Evolutionary conservation across 2,329 filamentous ascomycete genomes (phyloP), one percentile per base, ranked within the genome.

Genomic region (Lachnellula occidentalis): DNA sequence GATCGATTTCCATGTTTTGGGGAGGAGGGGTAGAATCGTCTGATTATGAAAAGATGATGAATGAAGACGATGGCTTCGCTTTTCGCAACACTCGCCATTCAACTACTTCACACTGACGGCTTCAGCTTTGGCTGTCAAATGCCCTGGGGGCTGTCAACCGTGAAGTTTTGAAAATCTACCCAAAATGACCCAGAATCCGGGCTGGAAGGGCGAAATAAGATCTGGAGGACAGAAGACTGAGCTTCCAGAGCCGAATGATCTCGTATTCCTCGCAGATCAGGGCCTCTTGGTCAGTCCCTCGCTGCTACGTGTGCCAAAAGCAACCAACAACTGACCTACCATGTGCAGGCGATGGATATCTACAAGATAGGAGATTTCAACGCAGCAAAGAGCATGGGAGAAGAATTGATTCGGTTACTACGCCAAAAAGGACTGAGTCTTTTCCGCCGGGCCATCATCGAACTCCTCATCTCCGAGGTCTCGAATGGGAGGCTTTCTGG

Each of bases 401-500:
- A 50, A n/a, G 48, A 50, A 19, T 15, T 42, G 17, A 31, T 24
- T 15, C 19, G 11, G 12, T 27, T 50, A 27, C 48, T 50, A 5
- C 48, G 34, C 34, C 22, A 42, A 31, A 27, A 34, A 5, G 34
- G 48, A 17, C 19, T 31, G 15, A 50, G 48, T 37, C 34, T 50
- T 7, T 50, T 50, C 22, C 48, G 48, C 12, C 15, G 37, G 2
- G 34, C 48, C 11, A 50, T 50, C 11, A 50, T 50, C 37, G 36
- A 50, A 19, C 48, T 50, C 42, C 48, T 50, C 21, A 50, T 50
- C 14, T 36, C 48, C 7, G 48, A 50, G 31, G 36, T 50, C 9
- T 42, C 22, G 24, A 31, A 21, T 14, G 27, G 37, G 8, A 37
- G 22, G 19, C n/a, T 42, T 9, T 37, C n/a, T 5, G 34, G 27